Base-by-base conservation (phyloP, 495 filamentous ascomycete genomes). In the Aspergillus hancockii region DNA sequence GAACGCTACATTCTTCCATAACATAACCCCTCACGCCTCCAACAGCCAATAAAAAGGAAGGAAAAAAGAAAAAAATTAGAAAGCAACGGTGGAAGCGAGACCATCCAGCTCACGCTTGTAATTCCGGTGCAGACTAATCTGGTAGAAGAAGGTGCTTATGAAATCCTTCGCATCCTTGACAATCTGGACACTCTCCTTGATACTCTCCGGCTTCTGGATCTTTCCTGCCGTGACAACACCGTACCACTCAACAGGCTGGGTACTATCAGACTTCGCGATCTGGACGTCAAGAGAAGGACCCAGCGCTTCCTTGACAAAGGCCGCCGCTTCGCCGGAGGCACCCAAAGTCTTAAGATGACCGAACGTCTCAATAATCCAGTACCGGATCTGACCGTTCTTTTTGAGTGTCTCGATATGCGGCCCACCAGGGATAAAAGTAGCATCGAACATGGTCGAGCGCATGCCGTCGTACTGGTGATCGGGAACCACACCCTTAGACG, bases 401-500 rank as follows among this genome's bases (percentile, higher is more conserved):
- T 81, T 71, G 6, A 96, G 79, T 1, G 79, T 79, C 49, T 72
- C 65, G 19, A 89, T 80, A 55, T 91, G 78, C 0, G 80, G 77
- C 0, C 91, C 91, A 18, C 90, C 90, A 18, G 90, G 90, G 19
- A 96, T 78, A 67, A 92, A 93, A 30, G 91, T 68, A 1, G 91
- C 86, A 67, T 96, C 93, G 62, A 96, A 93, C 75, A 96, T 83
- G 4, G 91, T 96, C 4, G 86, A 90, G 38, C 91, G 87, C 85
- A 88, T 85, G 5, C 88, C 91, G 52, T 91, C 85, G 58, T 94
- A 83, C 66, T 93, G 88, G 65, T 96, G 90, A 61, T 94, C 89
- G 0, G 93, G 85, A 30, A 80, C 73, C 0, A 90, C 76, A 16
- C 83, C 86, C 49, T 82, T 58, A 3, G 72, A 63, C 6, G 43